phyloP scores from a whole-genome alignment of 352 stramenopile species.

The Albugo candida region DNA sequence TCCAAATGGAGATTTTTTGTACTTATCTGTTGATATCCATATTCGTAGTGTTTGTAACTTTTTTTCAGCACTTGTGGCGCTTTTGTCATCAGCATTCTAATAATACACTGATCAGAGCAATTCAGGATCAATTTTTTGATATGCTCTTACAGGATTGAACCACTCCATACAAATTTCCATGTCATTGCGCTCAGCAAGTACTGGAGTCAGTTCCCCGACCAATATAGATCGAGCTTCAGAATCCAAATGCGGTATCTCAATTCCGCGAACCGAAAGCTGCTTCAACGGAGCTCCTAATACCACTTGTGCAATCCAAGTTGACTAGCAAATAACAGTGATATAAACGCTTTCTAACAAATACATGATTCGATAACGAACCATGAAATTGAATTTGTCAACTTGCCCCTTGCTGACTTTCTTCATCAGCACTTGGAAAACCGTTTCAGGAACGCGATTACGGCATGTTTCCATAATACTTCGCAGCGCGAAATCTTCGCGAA shows the following conservation, averaged over 20 bases:
- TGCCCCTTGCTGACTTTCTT: slow-evolving; percentile 70
- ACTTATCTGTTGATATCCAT: slow-evolving; percentile 73
- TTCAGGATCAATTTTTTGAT: no score
- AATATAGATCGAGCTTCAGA: slow-evolving; percentile 45
- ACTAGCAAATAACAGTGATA: slow-evolving; percentile 3
- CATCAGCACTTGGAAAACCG: slow-evolving; percentile 65
- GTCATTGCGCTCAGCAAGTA: slow-evolving; percentile 60
- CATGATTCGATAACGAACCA: slow-evolving; percentile 11
- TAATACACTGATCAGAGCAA: no score
- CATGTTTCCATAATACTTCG: slow-evolving; percentile 51
- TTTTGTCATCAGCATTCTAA: no score
- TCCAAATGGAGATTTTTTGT: slow-evolving; percentile 62
- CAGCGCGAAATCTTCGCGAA: slow-evolving; percentile 68
- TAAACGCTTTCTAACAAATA: neutral
- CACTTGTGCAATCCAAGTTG: slow-evolving; percentile 67
- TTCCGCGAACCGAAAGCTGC: slow-evolving; percentile 55
- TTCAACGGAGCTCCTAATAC: slow-evolving; percentile 46
- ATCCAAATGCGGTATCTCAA: slow-evolving; percentile 69
- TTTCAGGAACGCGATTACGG: slow-evolving; percentile 56
- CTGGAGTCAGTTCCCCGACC: slow-evolving; percentile 56
- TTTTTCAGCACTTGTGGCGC: no score
- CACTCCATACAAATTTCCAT: slow-evolving; percentile 78
- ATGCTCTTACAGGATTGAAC: slow-evolving; percentile 50
- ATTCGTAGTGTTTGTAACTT: slow-evolving; percentile 59
- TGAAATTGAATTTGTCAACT: slow-evolving; percentile 78